phyloP scores from a whole-genome alignment of 768 basidiomycete species.

The Collybia sp. region DNA sequence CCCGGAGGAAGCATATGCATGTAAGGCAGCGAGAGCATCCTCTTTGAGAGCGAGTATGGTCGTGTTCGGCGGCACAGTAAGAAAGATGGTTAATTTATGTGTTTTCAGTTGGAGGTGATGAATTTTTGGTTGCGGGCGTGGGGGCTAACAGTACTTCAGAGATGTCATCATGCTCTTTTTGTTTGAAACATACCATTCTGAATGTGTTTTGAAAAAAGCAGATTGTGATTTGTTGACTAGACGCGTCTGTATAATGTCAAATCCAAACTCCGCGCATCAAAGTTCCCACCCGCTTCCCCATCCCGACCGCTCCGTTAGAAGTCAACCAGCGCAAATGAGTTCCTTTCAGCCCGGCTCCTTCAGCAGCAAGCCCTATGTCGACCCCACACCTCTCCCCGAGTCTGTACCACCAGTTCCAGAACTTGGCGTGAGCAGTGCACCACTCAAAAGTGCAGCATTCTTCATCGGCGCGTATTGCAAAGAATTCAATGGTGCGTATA shows the following conservation, averaged over 20 bases:
- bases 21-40: slow-evolving; percentile 58
- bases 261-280: slow-evolving; percentile 22
- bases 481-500: slow-evolving; percentile 84
- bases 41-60: slow-evolving; percentile 57
- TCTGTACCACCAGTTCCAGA: slow-evolving; percentile 77
- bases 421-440: slow-evolving; percentile 85
- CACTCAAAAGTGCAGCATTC: slow-evolving; percentile 94
- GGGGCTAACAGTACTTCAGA: slow-evolving; percentile 30
- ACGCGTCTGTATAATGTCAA: not conserved
- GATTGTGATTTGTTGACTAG: no score
- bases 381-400: slow-evolving; percentile 62
- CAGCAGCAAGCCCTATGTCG: slow-evolving; percentile 47
- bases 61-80: slow-evolving; percentile 48
- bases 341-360: slow-evolving; percentile 44
- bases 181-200: slow-evolving; percentile 16
- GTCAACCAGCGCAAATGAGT: slow-evolving; percentile 38
- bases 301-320: slow-evolving; percentile 13
- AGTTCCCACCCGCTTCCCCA: slow-evolving; percentile 15
- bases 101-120: slow-evolving; percentile 71
- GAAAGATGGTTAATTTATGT: slow-evolving; percentile 63
- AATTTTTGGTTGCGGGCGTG: slow-evolving; percentile 51
- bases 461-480: slow-evolving; percentile 96
- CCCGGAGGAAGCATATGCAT: no score
- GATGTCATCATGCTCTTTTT: not conserved
- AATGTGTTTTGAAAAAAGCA: not conserved